A percentile compares a stretch with the other conserved stretches of the same genome.
These are phyloP conservation scores for Rhizopus delemar DNA, from an alignment of 371 early-diverging fungal genomes.

Conservation along the genomic window DNA sequence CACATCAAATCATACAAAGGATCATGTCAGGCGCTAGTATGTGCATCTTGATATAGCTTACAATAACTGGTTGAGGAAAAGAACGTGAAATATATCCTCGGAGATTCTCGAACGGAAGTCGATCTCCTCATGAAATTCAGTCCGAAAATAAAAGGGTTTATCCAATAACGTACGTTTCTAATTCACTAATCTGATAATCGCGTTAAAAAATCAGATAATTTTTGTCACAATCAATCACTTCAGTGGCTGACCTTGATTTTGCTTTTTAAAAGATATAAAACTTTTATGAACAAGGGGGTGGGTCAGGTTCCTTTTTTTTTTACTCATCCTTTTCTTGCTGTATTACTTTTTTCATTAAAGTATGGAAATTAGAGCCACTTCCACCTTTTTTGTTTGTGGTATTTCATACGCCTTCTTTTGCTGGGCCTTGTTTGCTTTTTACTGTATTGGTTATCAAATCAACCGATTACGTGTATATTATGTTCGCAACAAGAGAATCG, in stretches of 20 bases:
- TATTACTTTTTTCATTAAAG: background rate
- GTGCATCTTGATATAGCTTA: no score
- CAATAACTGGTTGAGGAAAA: no score
- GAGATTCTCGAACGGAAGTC: background rate
- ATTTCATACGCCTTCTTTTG: conserved; percentile 42
- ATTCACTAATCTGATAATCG: background rate
- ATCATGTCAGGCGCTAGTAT: no score
- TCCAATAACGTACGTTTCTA: background rate
- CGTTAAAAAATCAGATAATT: background rate
- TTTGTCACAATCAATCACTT: background rate
- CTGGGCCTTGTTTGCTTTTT: conserved; percentile 45
- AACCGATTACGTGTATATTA: conserved; percentile 30
- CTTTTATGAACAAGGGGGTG: background rate
- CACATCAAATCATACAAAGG: no score
- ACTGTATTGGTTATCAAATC: conserved; percentile 42
- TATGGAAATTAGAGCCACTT: conserved; percentile 11
- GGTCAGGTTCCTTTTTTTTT: background rate
- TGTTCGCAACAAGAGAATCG: conserved; percentile 25
- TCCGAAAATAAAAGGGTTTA: background rate
- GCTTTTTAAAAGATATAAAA: background rate
- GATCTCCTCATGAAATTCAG: background rate
- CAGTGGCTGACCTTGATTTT: background rate
- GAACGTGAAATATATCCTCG: background rate
- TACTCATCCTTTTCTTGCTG: background rate
- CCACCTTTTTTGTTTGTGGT: conserved; percentile 26